A percentile compares a stretch with the other conserved stretches of the same genome.
Conservation (phyloP, 2,329 filamentous ascomycete species). For the Aspergillus tubingensis region DNA sequence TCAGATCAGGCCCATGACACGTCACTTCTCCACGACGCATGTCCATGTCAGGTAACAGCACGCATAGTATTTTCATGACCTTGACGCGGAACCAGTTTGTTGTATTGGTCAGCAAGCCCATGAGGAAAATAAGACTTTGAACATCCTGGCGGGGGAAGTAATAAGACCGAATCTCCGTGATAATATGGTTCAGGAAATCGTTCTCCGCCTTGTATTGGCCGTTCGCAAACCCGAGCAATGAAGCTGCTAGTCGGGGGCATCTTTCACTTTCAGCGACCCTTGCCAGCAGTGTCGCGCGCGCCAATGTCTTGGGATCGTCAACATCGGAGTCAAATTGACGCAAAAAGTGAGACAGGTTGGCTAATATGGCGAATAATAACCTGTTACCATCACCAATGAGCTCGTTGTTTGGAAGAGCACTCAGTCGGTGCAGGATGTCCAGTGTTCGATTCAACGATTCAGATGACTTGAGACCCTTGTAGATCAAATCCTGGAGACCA, state of each 20-base stretch:
- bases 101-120: conserved; percentile 87
- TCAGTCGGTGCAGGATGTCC: conserved; percentile 73
- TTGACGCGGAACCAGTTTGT: conserved; percentile 88
- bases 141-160: conserved; percentile 85
- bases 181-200: conserved; percentile 74
- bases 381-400: conserved; percentile 81
- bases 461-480: conserved; percentile 90
- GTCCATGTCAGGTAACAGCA: conserved; percentile 84
- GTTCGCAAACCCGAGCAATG: conserved; percentile 69
- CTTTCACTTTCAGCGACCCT: conserved; percentile 73
- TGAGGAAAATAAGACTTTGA: conserved; percentile 81
- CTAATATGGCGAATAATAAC: conserved; percentile 81
- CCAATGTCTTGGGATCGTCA: conserved; percentile 58
- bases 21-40: conserved; percentile 90
- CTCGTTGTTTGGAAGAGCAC: conserved; percentile 74
- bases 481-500: conserved; percentile 79
- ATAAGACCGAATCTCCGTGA: conserved; percentile 71
- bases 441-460: conserved; percentile 77
- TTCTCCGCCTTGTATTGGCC: conserved; percentile 66
- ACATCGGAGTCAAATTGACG: conserved; percentile 70
- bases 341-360: conserved; percentile 86
- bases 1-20: conserved; percentile 87
- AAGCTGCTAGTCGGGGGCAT: conserved; percentile 65
- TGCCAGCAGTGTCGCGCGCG: conserved; percentile 69
- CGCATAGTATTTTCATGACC: conserved; percentile 85